phyloP scores from a whole-genome alignment of 257 asterid genomes.

The Coffea eugenioides region DNA sequence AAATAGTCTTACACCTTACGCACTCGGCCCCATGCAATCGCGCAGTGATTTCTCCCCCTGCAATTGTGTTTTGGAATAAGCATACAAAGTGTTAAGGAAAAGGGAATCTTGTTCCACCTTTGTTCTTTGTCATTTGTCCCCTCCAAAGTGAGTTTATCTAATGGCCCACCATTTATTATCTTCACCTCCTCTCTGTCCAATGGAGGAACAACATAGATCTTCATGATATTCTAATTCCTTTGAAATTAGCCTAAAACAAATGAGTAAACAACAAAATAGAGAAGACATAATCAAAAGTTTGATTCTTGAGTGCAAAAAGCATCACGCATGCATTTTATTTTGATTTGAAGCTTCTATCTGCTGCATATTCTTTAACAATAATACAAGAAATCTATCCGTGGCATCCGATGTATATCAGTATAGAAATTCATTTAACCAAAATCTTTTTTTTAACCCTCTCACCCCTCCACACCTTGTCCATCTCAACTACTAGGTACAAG shows the following conservation, averaged over 20 bases:
- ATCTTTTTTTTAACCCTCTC: too few relatives aligned
- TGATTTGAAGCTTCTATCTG: too few relatives aligned
- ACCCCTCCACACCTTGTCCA: too few relatives aligned
- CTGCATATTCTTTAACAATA: too few relatives aligned
- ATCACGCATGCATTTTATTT: too few relatives aligned
- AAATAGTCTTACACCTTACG: not conserved
- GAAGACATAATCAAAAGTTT: not conserved
- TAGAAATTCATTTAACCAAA: too few relatives aligned
- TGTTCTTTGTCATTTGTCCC: conserved; percentile 5
- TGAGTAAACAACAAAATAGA: too few relatives aligned
- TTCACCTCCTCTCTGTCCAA: not conserved
- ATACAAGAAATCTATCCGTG: too few relatives aligned
- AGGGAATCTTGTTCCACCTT: conserved; percentile 1
- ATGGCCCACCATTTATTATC: not conserved
- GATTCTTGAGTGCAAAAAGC: too few relatives aligned
- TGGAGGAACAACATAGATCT: not conserved
- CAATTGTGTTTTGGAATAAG: not conserved
- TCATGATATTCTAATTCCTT: not conserved
- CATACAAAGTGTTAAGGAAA: not conserved
- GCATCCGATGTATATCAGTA: too few relatives aligned
- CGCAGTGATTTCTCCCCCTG: not conserved
- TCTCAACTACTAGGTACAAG: too few relatives aligned
- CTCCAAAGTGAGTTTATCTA: not conserved
- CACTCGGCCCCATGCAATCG: not conserved
- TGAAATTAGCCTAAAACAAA: too few relatives aligned